Evolutionary conservation across 1,284 basidiomycete species (phyloP).

Genomic region (Thelephora terrestris): DNA sequence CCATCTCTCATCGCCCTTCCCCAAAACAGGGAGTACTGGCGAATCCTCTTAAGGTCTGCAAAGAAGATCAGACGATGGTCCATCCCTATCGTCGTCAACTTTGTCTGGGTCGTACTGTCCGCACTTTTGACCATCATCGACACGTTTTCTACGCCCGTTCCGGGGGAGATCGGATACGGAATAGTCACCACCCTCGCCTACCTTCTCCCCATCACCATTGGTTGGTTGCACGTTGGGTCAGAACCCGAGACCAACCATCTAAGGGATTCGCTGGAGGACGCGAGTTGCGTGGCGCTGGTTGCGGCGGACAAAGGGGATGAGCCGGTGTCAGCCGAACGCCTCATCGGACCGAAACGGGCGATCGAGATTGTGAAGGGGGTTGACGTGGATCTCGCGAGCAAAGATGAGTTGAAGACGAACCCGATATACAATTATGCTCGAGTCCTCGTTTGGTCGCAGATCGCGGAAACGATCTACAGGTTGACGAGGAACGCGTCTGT

Average conservation of each 20-base stretch:
- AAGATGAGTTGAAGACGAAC: background rate
- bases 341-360: background rate
- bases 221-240: background rate
- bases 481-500: background rate
- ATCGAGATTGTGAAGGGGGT: background rate
- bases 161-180: background rate
- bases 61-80: background rate
- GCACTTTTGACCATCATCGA: background rate
- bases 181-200: background rate
- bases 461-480: background rate
- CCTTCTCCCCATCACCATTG: background rate
- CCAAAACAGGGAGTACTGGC: background rate
- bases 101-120: background rate
- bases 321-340: background rate
- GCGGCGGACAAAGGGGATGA: background rate
- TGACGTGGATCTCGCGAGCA: background rate
- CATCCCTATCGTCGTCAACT: background rate
- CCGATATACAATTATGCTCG: background rate
- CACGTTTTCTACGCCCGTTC: background rate
- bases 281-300: background rate
- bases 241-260: background rate
- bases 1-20: background rate
- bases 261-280: background rate
- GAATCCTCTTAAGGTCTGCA: background rate
- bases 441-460: background rate